phyloP scores from a whole-genome alignment of 305 asterid species.

The Salvia sclarea region DNA sequence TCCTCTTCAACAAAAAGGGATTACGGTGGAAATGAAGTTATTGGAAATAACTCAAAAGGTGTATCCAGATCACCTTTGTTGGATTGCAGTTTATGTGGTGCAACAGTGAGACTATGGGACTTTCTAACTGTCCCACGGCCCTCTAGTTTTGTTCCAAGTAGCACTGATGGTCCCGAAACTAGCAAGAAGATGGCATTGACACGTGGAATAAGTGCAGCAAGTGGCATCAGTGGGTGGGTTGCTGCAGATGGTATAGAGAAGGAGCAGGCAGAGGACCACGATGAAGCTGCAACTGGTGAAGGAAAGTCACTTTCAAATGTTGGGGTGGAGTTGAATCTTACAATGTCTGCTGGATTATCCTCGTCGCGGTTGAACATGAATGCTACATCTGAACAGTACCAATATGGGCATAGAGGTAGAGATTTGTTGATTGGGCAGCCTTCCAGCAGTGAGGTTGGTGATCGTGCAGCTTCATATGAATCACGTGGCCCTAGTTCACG shows the following conservation, averaged over 20 bases:
- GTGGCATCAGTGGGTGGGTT: constrained; percentile 97
- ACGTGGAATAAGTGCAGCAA: constrained; percentile 95
- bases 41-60: constrained; percentile 59
- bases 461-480: constrained; percentile 93
- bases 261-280: constrained; percentile 80
- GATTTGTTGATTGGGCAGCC: constrained; percentile 70
- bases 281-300: constrained; percentile 88
- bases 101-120: constrained; percentile 95
- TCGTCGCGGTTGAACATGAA: constrained; percentile 61
- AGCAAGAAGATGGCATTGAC: constrained; percentile 87
- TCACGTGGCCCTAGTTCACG: constrained; percentile 95
- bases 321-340: constrained; percentile 87
- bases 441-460: constrained; percentile 95
- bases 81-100: constrained; percentile 99
- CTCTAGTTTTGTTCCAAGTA: constrained; percentile 72
- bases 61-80: constrained; percentile 84
- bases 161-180: constrained; percentile 75
- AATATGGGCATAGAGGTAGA: constrained; percentile 56
- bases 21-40: constrained; percentile 46
- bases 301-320: constrained; percentile 81
- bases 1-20: constrained; percentile 68
- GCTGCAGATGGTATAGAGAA: constrained; percentile 72
- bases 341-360: constrained; percentile 82
- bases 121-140: constrained; percentile 85
- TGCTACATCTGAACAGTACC: constrained; percentile 54